Evolutionary conservation across 257 asterid genomes (phyloP).

Genomic region (Nicotiana undulata): DNA sequence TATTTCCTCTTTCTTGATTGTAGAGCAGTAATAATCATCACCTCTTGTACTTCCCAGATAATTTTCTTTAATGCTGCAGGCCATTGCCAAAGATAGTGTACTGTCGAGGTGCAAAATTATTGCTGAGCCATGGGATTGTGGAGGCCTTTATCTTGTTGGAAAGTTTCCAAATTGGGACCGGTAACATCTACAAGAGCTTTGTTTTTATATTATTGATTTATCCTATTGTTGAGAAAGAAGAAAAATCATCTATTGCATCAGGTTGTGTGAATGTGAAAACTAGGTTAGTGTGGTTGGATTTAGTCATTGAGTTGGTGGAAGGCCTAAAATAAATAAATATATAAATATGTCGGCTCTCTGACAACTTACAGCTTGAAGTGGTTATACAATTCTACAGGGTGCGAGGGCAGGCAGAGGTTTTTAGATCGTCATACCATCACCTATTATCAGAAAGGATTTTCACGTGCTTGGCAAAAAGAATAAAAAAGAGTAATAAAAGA

Average conservation of each 20-base stretch:
- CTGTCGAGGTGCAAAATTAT: slow-evolving; percentile 91
- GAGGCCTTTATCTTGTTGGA: slow-evolving; percentile 96
- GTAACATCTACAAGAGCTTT: slow-evolving; percentile 29
- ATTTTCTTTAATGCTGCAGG: slow-evolving; percentile 39
- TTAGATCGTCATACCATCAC: not conserved
- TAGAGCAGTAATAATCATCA: too few relatives aligned
- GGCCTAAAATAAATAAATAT: not conserved
- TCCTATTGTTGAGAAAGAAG: not conserved
- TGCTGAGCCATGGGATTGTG: slow-evolving; percentile 99
- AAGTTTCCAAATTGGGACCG: slow-evolving; percentile 98
- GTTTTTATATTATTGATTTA: not conserved
- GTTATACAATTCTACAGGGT: not conserved
- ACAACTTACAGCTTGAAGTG: not conserved
- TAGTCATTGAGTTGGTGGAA: not conserved
- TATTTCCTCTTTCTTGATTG: too few relatives aligned
- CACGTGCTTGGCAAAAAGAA: not conserved
- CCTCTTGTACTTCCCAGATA: not conserved
- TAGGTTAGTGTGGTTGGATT: not conserved
- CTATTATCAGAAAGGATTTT: not conserved
- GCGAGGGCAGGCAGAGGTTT: not conserved
- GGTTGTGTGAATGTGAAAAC: not conserved
- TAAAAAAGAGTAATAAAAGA: not conserved
- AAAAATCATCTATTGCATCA: not conserved
- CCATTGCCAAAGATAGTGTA: slow-evolving; percentile 78
- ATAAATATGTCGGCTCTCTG: not conserved